Evolutionary conservation across 345 rosid species (phyloP).

Genomic region (Geranium rotundifolium): DNA sequence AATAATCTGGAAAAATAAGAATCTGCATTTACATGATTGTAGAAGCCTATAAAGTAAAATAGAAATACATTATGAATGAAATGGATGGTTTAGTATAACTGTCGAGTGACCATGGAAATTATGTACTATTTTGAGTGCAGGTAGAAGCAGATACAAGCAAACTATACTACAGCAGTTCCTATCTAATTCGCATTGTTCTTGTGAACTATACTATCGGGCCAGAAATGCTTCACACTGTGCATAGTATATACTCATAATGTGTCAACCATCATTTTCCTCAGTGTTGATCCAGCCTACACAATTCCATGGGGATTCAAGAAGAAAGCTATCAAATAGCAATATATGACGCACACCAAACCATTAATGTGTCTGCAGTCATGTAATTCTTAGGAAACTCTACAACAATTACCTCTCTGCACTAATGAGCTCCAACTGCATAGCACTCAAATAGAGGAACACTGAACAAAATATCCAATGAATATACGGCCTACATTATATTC

Average conservation of each 20-base stretch:
- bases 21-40: no score
- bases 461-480: no score
- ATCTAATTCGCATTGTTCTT: neutral
- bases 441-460: no score
- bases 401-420: neutral
- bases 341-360: no score
- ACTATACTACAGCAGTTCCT: neutral
- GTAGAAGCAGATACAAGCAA: neutral
- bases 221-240: neutral
- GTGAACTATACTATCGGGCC: neutral
- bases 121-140: neutral
- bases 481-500: neutral
- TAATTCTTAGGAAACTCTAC: neutral
- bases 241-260: neutral
- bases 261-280: neutral
- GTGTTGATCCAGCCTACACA: neutral
- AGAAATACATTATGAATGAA: neutral
- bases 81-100: no score
- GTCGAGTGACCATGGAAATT: no score
- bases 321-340: neutral
- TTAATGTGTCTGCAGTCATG: neutral
- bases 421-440: neutral
- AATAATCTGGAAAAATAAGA: no score
- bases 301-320: neutral
- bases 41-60: no score